Percentiles rank a stretch among this genome's conserved stretches.
Conservation (phyloP, 495 filamentous ascomycete species). For the Neurospora pannonica region DNA sequence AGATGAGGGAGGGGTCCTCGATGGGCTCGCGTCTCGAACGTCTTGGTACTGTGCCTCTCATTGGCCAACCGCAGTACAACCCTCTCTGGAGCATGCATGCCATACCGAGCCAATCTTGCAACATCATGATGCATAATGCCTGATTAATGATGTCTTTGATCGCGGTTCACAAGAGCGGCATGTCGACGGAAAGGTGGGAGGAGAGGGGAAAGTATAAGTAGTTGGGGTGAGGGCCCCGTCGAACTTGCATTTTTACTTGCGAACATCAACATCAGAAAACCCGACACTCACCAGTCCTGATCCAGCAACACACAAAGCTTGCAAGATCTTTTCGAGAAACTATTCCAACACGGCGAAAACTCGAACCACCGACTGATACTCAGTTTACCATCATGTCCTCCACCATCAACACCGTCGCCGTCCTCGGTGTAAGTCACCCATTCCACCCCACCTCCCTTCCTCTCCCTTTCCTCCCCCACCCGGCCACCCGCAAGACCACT, state of each 20-base stretch:
- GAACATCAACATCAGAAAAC: no score
- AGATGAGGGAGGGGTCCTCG: not conserved
- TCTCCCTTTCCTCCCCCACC: not conserved
- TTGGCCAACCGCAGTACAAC: not conserved
- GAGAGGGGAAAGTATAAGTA: not conserved
- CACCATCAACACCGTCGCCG: slow-evolving; percentile 39
- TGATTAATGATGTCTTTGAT: not conserved
- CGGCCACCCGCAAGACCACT: not conserved
- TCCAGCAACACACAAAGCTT: not conserved
- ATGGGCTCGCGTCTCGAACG: not conserved
- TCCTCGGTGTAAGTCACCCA: slow-evolving; percentile 38
- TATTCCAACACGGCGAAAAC: no score
- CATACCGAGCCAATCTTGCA: not conserved
- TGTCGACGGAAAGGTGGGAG: not conserved
- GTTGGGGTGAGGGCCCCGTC: not conserved
- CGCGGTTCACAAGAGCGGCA: not conserved
- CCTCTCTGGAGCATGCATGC: not conserved
- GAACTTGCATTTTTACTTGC: not conserved
- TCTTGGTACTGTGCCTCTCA: not conserved
- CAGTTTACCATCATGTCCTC: slow-evolving; percentile 30
- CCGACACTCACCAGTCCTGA: no score
- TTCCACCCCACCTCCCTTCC: not conserved
- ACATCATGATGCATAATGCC: not conserved
- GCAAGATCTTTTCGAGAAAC: no score
- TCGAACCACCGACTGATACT: not conserved